These are phyloP conservation scores for Huiozyma sinensis DNA, from an alignment of 805 yeast species.

Conservation along the genomic window DNA sequence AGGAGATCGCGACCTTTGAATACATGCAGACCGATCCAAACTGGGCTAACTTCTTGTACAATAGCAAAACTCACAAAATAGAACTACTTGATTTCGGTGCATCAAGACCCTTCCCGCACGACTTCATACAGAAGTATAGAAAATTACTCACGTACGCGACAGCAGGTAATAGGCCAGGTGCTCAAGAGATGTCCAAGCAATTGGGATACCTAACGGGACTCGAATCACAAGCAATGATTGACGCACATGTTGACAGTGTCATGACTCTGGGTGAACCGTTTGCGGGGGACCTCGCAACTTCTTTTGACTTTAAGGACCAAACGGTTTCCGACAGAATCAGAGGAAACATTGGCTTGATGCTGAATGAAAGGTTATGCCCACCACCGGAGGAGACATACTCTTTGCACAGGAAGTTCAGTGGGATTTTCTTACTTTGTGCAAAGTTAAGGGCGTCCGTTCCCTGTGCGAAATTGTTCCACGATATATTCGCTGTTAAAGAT, in stretches of 20 bases:
- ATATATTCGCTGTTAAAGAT: conserved; percentile 48
- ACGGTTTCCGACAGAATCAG: conserved; percentile 92
- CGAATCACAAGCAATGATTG: conserved; percentile 78
- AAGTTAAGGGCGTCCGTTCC: conserved; percentile 75
- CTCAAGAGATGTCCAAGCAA: conserved; percentile 52
- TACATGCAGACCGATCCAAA: conserved; percentile 99
- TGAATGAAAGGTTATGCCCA: conserved; percentile 83
- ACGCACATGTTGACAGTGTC: conserved; percentile 87
- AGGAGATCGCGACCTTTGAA: conserved; percentile 72
- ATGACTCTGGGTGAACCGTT: conserved; percentile 91
- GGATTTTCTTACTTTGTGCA: conserved; percentile 85
- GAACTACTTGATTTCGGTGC: conserved; percentile 95
- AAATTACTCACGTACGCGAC: conserved; percentile 68
- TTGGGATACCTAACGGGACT: conserved; percentile 88
- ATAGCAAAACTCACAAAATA: conserved; percentile 54
- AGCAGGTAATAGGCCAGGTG: conserved; percentile 49
- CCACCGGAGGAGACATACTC: conserved; percentile 98
- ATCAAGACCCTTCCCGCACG: conserved; percentile 62
- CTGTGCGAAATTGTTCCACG: conserved; percentile 63
- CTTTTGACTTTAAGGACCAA: conserved; percentile 69
- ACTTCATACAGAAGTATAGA: conserved; percentile 61
- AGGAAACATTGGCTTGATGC: conserved; percentile 78
- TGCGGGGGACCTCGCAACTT: conserved; percentile 25
- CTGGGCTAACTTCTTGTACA: conserved; percentile 95
- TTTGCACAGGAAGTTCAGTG: conserved; percentile 90